phyloP scores from a whole-genome alignment of 192 early-diverging fungal genomes.

The Coemansia pectinata region DNA sequence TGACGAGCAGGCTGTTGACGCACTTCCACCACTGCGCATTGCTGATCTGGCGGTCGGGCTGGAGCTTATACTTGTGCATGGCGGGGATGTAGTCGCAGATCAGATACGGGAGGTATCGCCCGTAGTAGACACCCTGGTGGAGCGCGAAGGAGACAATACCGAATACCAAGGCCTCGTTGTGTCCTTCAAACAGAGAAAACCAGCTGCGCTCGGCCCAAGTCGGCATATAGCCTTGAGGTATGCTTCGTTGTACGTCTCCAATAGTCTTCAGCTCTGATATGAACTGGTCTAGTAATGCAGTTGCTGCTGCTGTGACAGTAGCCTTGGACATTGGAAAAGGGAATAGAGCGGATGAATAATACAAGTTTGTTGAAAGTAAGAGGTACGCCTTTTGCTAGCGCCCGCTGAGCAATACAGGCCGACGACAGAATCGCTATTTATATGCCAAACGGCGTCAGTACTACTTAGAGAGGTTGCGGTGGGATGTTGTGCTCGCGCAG shows the following conservation, averaged over 20 bases:
- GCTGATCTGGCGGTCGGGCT: slow-evolving; percentile 61
- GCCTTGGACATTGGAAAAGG: not conserved
- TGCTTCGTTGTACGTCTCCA: slow-evolving; percentile 9
- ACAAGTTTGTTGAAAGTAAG: not conserved
- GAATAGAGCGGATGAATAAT: not conserved
- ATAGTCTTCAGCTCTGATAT: slow-evolving; percentile 23
- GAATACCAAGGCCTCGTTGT: slow-evolving; percentile 66
- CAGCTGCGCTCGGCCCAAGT: slow-evolving; percentile 61
- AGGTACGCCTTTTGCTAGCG: not conserved
- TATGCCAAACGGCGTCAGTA: not conserved
- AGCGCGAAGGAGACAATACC: slow-evolving; percentile 74
- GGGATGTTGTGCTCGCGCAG: not conserved
- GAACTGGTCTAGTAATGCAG: slow-evolving; percentile 25
- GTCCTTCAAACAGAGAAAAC: slow-evolving; percentile 65
- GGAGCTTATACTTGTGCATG: slow-evolving; percentile 70
- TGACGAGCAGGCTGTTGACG: slow-evolving; percentile 59
- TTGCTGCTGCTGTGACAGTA: not conserved
- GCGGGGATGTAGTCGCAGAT: slow-evolving; percentile 84
- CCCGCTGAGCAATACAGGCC: not conserved
- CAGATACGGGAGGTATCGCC: slow-evolving; percentile 79
- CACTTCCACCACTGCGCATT: slow-evolving; percentile 62
- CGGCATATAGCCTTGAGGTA: slow-evolving; percentile 24
- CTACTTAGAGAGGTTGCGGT: not conserved
- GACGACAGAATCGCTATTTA: not conserved
- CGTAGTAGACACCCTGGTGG: slow-evolving; percentile 91